phyloP scores from a whole-genome alignment of 2,329 filamentous ascomycete species.

The Diplocarpon mali region DNA sequence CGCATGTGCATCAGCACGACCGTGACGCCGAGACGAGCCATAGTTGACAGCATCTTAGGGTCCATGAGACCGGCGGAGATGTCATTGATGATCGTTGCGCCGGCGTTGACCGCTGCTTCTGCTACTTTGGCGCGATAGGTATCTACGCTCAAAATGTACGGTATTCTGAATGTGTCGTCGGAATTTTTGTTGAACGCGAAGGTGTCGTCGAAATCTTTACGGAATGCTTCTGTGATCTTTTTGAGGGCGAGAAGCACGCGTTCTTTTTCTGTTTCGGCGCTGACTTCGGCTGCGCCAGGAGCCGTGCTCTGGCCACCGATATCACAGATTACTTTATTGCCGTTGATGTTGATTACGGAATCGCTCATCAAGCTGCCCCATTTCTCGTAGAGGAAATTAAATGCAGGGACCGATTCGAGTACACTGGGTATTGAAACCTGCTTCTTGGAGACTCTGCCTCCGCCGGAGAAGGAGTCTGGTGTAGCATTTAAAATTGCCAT shows the following conservation, averaged over 20 bases:
- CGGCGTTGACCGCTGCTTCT: slow-evolving; percentile 60
- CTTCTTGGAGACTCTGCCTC: slow-evolving; percentile 39
- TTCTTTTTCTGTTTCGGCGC: slow-evolving; percentile 59
- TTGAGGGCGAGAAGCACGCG: slow-evolving; percentile 73
- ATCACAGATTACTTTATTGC: slow-evolving; percentile 54
- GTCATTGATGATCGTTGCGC: slow-evolving; percentile 91
- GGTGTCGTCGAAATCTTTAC: slow-evolving; percentile 21
- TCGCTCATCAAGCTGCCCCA: background rate
- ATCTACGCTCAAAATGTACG: slow-evolving; percentile 63
- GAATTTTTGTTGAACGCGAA: slow-evolving; percentile 34
- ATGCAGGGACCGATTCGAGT: background rate
- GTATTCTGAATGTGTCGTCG: background rate
- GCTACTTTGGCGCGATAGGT: slow-evolving; percentile 85
- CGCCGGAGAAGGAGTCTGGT: slow-evolving; percentile 94
- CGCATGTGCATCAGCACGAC: slow-evolving; percentile 70
- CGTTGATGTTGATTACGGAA: background rate
- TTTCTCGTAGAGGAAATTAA: background rate
- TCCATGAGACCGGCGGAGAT: slow-evolving; percentile 77
- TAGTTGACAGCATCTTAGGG: slow-evolving; percentile 67
- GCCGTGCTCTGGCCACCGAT: slow-evolving; percentile 89
- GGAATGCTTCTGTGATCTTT: slow-evolving; percentile 40
- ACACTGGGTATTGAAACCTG: background rate
- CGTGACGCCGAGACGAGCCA: slow-evolving; percentile 66
- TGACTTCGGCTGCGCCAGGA: slow-evolving; percentile 59
- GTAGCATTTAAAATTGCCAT: slow-evolving; percentile 96